phyloP scores from a whole-genome alignment of 306 rosid genomes.

The Calophaca sinica region DNA sequence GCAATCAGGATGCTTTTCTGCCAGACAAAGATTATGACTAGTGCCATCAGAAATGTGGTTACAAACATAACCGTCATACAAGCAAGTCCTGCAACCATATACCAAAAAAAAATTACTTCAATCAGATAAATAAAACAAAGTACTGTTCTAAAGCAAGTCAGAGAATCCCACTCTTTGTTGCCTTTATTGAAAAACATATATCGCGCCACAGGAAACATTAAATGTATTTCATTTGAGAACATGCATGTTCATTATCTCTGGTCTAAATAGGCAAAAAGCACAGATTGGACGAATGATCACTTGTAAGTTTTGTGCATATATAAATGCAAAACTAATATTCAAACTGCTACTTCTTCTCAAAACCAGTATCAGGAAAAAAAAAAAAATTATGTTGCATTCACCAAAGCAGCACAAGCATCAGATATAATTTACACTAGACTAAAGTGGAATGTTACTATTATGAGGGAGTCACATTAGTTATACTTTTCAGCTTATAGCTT shows the following conservation, averaged over 20 bases:
- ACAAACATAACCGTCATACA: constrained; percentile 78
- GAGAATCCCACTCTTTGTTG: background rate
- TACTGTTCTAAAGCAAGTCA: background rate
- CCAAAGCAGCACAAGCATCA: constrained; percentile 11
- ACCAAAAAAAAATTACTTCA: constrained; percentile 18
- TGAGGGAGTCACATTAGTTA: background rate
- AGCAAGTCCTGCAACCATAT: constrained; percentile 73
- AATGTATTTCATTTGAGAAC: background rate
- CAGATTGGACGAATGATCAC: background rate
- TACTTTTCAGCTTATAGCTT: background rate
- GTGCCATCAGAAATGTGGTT: constrained; percentile 84
- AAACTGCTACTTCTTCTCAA: background rate
- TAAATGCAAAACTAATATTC: constrained; percentile 21
- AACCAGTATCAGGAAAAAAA: background rate
- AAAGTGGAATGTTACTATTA: no score
- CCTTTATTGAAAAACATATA: no score
- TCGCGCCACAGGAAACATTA: background rate
- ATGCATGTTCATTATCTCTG: constrained; percentile 19
- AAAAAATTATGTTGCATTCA: background rate
- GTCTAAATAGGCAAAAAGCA: background rate
- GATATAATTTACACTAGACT: background rate
- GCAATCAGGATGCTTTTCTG: constrained; percentile 68
- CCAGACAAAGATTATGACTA: constrained; percentile 79
- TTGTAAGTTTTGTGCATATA: background rate
- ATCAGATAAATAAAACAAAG: background rate